Evolutionary conservation across 2,329 filamentous ascomycete genomes (phyloP), one percentile per base, ranked within the genome.

Genomic region (Chaetomium olivaceum): DNA sequence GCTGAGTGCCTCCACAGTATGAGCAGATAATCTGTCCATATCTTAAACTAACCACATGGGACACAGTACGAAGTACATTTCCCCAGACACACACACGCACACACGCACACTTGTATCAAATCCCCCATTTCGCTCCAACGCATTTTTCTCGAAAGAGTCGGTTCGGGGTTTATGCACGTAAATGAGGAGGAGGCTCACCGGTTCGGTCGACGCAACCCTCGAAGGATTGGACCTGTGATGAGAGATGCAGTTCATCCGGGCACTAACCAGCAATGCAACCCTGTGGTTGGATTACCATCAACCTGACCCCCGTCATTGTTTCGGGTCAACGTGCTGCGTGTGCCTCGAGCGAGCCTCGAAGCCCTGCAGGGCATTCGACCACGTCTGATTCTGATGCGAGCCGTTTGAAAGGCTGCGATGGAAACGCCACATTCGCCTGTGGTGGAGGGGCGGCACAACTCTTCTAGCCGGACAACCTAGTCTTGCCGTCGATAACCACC

Each of bases 181-280:
- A 55, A 60, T 60, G 50, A 56, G 51, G 21, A 31, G 43, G 39
- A 57, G 33, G 31, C 46, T 66, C 64, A 63, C 64, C 61, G 64
- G 61, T 66, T 57, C 21, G 57, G 51, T 25, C 27, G 52, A 23
- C 56, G 64, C 52, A 66, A 63, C 61, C 51, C 61, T 61, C 51
- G 51, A 63, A 61, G 57, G 64, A 61, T 63, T 25, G 50, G 29
- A 12, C 29, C 56, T 25, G 36, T 51, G 52, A 33, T 58, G 62
- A 55, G 58, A 60, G 56, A 50, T 43, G 59, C 55, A 60, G 59
- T 63, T 54, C 57, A 63, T 29, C 64, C 61, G 56, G 64, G 25
- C 64, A 54, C 64, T 52, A 51, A 58, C 64, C 33, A 25, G 46
- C 61, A 58, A 50, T 66, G 61, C 54, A 58, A 66, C 64, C 39